Evolutionary conservation across 345 rosid species (phyloP), one percentile per base, ranked within the genome.

Genomic region (Hypericum perforatum): DNA sequence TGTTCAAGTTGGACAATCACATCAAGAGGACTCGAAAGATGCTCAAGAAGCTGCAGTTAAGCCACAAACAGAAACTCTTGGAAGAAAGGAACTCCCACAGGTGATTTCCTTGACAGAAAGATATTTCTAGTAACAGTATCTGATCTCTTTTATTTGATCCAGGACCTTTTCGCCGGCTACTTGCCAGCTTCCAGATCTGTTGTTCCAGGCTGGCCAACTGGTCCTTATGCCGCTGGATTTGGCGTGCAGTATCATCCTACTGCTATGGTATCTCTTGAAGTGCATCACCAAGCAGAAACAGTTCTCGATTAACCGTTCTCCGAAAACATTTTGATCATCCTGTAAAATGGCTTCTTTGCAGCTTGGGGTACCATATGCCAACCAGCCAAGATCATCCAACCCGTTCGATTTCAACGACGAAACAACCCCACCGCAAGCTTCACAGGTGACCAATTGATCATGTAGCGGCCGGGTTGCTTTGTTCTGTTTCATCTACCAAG

Each of bases 131-230:
- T 46, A 39, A 64, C 47, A 16, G 43, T 45, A 61, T 52, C 49
- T 39, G 16, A 14, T 40, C 37, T 40, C 9, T 56, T 52, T 50
- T 58, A 39, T 50, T 57, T 52, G 65, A 49, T 59, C 56, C 76
- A 90, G 95, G 89, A 86, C 66, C 77, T 86, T 63, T 87, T 84
- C 63, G 50, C 85, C 39, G 58, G 75, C 66, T 82, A 74, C 52
- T 45, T 62, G 44, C 64, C 74, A 50, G 67, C 41, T 7, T 56
- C 72, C 9, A 72, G 72, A 7, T 70, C 80, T 45, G 52, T 69
- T 45, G 52, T 69, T 61, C 74, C 64, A 14, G 61, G 60, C 49
- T 79, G 94, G 89, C 79, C 73, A 66, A 47, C 42, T 53, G 68
- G 62, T 59, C 74, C 49, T 56, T 76, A 80, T 63, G 72, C 69